Base-by-base conservation (phyloP, 179 eudicot genomes). In the Amaranthus tricolor region DNA sequence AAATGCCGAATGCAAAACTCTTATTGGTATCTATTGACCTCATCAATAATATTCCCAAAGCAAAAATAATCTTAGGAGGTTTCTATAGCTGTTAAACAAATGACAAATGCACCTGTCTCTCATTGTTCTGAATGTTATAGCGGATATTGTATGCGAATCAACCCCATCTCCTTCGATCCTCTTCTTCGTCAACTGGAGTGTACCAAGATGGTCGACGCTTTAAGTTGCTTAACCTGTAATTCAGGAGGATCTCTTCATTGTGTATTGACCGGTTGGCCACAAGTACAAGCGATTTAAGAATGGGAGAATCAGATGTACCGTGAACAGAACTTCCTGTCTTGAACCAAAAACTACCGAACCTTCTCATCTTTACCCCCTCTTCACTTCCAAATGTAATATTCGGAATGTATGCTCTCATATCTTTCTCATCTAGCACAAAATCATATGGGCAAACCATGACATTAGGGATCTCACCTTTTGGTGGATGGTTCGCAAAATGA, bases 391-490 rank as follows among this genome's bases (percentile, higher is more conserved):
- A 89, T 19, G 80, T 63, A 19, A 94, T 71, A 82, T 94, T 94
- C 11, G 98, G 98, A 75, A 94, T 83, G 57, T 92, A 92, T 20
- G 88, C 53, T 71, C 98, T 90, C 95, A 87, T 89, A 48, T 82
- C 86, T 74, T 83, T 88, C 77, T 92, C 97, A 58, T 73, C 74
- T 69, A 94, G 79, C 0, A 91, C 91, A 75, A 94, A 94, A 77
- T 94, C 97, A 81, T 92, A 94, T n/a, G 92, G 90, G 75, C 94
- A 92, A 21, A 94, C 91, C 98, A 92, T 92, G 60, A 92, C 97
- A 77, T 94, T 94, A 2, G 98, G 97, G 50, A 57, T 75, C 76
- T 70, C 70, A 7, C 76, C 96, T 77, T 86, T 85, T 5, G 89
- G 82, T 7, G 98, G 98, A 72, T 94, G 97, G 82, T 92, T 94